phyloP scores from a whole-genome alignment of 1,284 basidiomycete genomes.

The Apiotrichum veenhuisii region DNA sequence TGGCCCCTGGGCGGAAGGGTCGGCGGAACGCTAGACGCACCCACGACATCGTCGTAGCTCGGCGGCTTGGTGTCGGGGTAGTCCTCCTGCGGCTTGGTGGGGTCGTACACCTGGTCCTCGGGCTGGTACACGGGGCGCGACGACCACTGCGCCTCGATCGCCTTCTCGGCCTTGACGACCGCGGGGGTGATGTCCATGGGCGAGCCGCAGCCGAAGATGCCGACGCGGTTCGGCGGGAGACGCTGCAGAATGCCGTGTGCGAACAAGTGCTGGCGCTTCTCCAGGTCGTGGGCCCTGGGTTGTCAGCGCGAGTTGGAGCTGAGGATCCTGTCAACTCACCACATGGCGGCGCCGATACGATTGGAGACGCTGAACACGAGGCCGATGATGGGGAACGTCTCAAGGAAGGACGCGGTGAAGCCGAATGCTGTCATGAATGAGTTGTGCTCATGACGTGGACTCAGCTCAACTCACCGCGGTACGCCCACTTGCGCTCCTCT shows the following conservation, averaged over 20 bases:
- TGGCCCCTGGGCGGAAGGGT: not conserved
- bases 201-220: conserved; percentile 41
- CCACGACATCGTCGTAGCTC: not conserved
- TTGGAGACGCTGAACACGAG: conserved; percentile 77
- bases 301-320: not conserved
- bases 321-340: conserved; percentile 50
- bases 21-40: not conserved
- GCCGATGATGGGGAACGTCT: conserved; percentile 71
- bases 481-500: conserved; percentile 82
- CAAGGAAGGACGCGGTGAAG: conserved; percentile 70
- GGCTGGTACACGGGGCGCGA: conserved; percentile 6
- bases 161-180: conserved; percentile 32
- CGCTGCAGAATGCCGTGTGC: conserved; percentile 43
- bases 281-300: conserved; percentile 58
- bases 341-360: conserved; percentile 83
- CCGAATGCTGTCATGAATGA: conserved; percentile 62
- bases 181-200: conserved; percentile 33
- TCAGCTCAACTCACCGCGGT: conserved; percentile 57
- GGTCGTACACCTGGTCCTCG: not conserved
- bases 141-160: conserved; percentile 18
- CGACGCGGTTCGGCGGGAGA: conserved; percentile 36
- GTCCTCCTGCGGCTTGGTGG: not conserved
- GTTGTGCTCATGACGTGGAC: not conserved
- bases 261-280: conserved; percentile 71
- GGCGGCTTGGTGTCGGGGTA: conserved; percentile 4